Base-by-base conservation (phyloP, 1,139 yeast species). In the Diutina sp. region DNA sequence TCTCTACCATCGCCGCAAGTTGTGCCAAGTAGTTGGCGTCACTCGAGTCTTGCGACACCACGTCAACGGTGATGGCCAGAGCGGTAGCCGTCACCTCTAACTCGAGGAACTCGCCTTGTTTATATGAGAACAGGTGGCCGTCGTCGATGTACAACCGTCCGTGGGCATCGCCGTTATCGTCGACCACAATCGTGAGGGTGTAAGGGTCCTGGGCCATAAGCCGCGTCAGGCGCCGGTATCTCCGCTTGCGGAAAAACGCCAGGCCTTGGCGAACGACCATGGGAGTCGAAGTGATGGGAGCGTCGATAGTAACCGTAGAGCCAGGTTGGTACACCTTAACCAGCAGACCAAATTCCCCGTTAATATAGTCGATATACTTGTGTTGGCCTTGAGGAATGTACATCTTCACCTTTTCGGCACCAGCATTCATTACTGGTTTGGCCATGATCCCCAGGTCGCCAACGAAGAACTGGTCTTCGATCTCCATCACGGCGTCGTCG, bases 381-480 rank as follows among this genome's bases (percentile, higher is more conserved):
- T 79, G 80, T 25, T 38, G 9, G 29, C 75, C 74, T 58, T 84
- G 87, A 0, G 98, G 96, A 48, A 93, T 66, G 58, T 78, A 76
- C 28, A 91, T 70, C 0, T 72, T 67, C 1, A 80, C 77, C 0
- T 68, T 58, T 0, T 65, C 63, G 1, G 78, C 79, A 7, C 74
- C 80, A 61, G 83, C 83, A 3, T 77, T 79, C 3, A 88, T 83
- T 1, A 93, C 83, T 4, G 99, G 99, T 65, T 87, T 88, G 1
- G 87, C 90, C 60, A 93, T 67, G 29, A 93, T 67, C 0, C 95
- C 95, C 12, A 85, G 74, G 58, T 76, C 71, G 18, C 96, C 96
- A 38, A 93, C 62, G 65, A 82, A 88, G 69, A 91, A 93, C 67
- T 90, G 85, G 70, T 93, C 95, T 60, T 93, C 97, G 56, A 90